These are phyloP conservation scores for Steccherinum ochraceum DNA, from an alignment of 768 basidiomycete genomes.

Conservation along the genomic window DNA sequence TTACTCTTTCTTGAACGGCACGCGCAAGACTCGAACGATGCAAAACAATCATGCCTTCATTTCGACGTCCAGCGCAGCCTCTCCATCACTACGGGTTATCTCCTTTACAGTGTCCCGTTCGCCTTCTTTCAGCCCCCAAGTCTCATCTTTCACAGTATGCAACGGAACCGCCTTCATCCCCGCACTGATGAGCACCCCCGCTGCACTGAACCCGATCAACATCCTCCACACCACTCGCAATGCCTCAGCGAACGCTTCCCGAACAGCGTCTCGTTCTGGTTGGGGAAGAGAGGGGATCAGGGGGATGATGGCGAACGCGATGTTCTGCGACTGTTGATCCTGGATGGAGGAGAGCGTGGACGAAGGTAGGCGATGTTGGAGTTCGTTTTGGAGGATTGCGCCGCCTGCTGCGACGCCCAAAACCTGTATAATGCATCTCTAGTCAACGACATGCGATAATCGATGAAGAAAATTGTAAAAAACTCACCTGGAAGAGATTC, in stretches of 20 bases:
- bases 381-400: slow-evolving; percentile 26
- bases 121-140: no score
- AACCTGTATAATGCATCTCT: slow-evolving; percentile 12
- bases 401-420: slow-evolving; percentile 27
- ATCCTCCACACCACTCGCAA: slow-evolving; percentile 4
- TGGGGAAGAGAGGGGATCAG: slow-evolving; percentile 7
- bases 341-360: slow-evolving; percentile 15
- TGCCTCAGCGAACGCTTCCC: slow-evolving; percentile 2
- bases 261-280: neutral
- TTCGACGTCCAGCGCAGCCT: no score
- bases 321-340: slow-evolving; percentile 13
- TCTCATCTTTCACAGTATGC: no score
- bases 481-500: slow-evolving; percentile 1
- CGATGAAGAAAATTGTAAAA: neutral
- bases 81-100: no score
- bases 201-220: slow-evolving; percentile 5
- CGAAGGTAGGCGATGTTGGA: slow-evolving; percentile 19
- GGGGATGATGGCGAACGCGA: slow-evolving; percentile 17
- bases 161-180: no score
- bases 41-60: no score
- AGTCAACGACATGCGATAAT: neutral
- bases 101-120: no score
- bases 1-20: no score
- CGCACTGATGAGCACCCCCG: no score
- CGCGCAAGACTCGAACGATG: no score